Percentiles rank a stretch among this genome's conserved stretches.
Evolutionary conservation across 139 green algal species (phyloP).

Genomic region (Chlorella sp.): DNA sequence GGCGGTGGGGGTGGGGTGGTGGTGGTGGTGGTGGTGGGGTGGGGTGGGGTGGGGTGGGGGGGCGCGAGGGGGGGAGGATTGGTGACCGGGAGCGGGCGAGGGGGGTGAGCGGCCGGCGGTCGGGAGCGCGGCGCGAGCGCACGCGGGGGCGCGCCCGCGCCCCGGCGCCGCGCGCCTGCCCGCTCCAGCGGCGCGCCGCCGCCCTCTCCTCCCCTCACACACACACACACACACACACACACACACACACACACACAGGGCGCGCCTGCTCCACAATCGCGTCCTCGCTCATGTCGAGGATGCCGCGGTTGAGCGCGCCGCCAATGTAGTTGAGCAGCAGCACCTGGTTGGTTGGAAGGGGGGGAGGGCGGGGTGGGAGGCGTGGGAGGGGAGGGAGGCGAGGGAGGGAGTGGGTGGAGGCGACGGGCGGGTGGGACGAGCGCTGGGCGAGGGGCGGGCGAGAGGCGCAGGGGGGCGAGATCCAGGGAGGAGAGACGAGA

Average conservation of each 20-base stretch:
- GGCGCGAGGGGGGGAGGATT: not conserved
- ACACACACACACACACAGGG: not conserved
- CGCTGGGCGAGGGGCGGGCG: not conserved
- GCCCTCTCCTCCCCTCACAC: not conserved
- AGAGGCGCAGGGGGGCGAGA: not conserved
- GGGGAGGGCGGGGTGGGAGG: too few species aligned
- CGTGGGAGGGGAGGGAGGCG: too few species aligned
- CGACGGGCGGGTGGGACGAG: too few species aligned
- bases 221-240: not conserved
- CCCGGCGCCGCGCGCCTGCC: too few species aligned
- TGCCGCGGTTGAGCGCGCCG: conserved; percentile 85
- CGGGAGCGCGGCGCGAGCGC: too few species aligned
- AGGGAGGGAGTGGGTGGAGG: too few species aligned
- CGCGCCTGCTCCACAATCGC: conserved; percentile 61
- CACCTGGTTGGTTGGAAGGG: conserved; percentile 28
- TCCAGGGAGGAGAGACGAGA: not conserved
- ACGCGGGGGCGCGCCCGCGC: too few species aligned
- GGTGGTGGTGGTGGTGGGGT: not conserved
- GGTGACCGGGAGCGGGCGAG: not conserved
- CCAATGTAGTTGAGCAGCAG: conserved; percentile 98
- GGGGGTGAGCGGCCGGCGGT: not conserved
- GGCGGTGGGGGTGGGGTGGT: not conserved
- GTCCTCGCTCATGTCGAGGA: conserved; percentile 77
- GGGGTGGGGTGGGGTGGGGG: too few species aligned
- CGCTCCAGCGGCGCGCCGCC: too few species aligned